Evolutionary conservation across 2,329 filamentous ascomycete species (phyloP).

Genomic region (Chaetomium globosum): DNA sequence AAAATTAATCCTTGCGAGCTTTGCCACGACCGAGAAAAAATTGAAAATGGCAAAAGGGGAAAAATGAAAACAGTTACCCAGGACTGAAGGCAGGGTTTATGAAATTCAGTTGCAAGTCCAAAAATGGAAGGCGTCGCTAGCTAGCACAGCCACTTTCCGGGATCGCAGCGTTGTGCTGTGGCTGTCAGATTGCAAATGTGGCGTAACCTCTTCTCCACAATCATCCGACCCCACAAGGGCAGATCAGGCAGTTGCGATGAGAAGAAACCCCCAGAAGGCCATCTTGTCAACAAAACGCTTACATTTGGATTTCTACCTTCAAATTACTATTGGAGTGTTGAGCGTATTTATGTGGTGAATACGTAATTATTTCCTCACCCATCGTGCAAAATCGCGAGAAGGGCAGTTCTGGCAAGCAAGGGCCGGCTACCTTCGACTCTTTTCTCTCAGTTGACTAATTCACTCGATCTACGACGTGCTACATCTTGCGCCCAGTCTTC

Average conservation of each 20-base stretch:
- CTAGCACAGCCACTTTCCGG: neutral
- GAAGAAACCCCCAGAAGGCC: neutral
- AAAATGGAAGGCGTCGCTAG: neutral
- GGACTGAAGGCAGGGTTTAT: neutral
- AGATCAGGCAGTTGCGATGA: slow-evolving; percentile 1
- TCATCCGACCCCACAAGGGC: neutral
- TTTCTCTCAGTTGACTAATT: neutral
- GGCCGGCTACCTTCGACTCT: neutral
- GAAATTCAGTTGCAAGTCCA: neutral
- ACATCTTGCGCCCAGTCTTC: neutral
- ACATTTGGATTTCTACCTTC: neutral
- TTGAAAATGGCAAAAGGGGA: neutral
- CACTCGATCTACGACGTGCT: neutral
- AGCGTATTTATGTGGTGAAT: neutral
- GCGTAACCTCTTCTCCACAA: neutral
- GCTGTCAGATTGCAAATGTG: neutral
- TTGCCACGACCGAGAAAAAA: neutral
- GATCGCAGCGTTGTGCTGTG: neutral
- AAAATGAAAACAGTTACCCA: neutral
- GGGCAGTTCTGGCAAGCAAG: neutral
- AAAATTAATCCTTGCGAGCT: neutral
- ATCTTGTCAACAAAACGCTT: neutral
- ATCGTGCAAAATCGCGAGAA: neutral
- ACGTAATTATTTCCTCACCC: neutral
- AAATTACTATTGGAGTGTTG: neutral